These are phyloP conservation scores for Acanthamoeba castellanii DNA, from an alignment of 208 protist genomes.

Conservation along the genomic window DNA sequence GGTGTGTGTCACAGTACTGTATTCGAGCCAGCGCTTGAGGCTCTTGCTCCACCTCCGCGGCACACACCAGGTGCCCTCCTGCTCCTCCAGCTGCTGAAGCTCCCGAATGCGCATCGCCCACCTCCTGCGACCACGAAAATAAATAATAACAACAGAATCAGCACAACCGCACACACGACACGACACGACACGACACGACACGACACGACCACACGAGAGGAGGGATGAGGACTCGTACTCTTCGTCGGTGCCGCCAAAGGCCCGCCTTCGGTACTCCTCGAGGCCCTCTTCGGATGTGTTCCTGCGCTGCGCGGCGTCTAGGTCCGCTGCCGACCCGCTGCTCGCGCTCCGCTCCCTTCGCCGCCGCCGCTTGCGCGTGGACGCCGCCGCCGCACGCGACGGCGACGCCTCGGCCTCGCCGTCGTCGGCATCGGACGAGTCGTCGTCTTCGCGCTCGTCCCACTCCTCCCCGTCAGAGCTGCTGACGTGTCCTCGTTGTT, in stretches of 20 bases:
- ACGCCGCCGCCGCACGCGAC: too few relatives aligned
- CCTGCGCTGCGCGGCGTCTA: background rate
- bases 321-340: too few relatives aligned
- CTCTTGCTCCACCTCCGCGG: constrained; percentile 2
- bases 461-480: background rate
- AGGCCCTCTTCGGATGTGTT: constrained; percentile 9
- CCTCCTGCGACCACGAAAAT: background rate
- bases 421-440: background rate
- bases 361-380: background rate
- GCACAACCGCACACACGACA: too few relatives aligned
- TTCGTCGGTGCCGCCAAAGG: constrained; percentile 33
- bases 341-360: background rate
- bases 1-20: background rate
- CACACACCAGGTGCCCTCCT: constrained; percentile 31
- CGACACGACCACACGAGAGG: background rate
- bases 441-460: background rate
- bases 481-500: background rate
- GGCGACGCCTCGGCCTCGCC: background rate
- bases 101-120: background rate
- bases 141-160: too few relatives aligned
- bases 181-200: background rate
- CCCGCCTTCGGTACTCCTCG: background rate
- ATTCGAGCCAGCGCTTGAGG: constrained; percentile 28
- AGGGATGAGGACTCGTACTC: background rate
- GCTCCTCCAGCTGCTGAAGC: background rate